Conservation (phyloP, 2,329 filamentous ascomycete genomes). For the Diaporthe velutina region DNA sequence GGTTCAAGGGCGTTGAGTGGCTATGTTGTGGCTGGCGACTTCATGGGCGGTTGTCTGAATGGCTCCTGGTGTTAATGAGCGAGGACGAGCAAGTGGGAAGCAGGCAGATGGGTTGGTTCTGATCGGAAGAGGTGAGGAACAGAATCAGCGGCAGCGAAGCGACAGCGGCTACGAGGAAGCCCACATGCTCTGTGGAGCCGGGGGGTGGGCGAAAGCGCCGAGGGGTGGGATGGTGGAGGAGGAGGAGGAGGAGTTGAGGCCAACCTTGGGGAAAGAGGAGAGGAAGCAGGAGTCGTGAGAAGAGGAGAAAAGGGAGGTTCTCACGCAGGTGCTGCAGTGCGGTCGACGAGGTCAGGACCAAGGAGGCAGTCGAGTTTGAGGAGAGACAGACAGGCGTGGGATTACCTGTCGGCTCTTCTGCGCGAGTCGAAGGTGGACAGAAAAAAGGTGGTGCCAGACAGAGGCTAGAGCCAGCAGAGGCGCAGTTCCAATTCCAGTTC, state of each 20-base stretch:
- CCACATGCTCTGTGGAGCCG: slow-evolving; percentile 35
- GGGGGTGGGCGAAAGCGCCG: slow-evolving; percentile 15
- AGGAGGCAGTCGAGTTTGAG: slow-evolving; percentile 15
- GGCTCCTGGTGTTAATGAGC: slow-evolving; percentile 30
- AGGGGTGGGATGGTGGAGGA: slow-evolving; percentile 24
- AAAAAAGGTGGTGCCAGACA: slow-evolving; percentile 40
- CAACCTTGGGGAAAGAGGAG: neutral
- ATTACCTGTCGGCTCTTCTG: slow-evolving; percentile 29
- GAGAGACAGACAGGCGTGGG: slow-evolving; percentile 27
- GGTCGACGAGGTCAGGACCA: slow-evolving; percentile 20
- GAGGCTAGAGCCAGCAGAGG: slow-evolving; percentile 35
- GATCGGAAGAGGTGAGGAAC: slow-evolving; percentile 24
- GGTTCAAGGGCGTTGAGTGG: slow-evolving; percentile 27
- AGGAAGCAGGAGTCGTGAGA: neutral
- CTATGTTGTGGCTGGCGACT: slow-evolving; percentile 33
- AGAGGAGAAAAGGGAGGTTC: slow-evolving; percentile 16
- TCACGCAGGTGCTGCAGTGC: slow-evolving; percentile 28
- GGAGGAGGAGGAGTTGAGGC: slow-evolving; percentile 26
- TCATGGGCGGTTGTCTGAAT: slow-evolving; percentile 36
- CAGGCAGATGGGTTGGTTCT: slow-evolving; percentile 23
- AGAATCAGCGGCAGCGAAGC: slow-evolving; percentile 35
- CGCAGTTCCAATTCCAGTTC: slow-evolving; percentile 29
- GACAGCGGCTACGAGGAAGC: slow-evolving; percentile 26
- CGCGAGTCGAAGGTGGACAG: slow-evolving; percentile 36
- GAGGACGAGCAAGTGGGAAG: slow-evolving; percentile 33